Base-by-base conservation (phyloP, 106 monocot species). In the Gastrodia elata region DNA sequence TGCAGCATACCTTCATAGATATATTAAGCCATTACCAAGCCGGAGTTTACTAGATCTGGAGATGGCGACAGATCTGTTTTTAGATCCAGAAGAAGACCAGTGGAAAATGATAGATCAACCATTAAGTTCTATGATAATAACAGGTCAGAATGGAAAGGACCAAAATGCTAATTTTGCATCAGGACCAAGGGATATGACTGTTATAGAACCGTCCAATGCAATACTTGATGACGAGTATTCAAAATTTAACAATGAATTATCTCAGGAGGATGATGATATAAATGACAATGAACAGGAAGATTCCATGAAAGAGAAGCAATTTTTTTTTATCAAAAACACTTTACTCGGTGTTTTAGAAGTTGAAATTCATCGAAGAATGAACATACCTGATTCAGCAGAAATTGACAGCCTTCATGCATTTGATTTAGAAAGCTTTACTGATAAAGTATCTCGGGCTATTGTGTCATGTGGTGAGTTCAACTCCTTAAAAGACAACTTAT, bases 91-190 rank as follows among this genome's bases (percentile, higher is more conserved):
- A 75, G 90, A 87, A 81, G 98, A 93, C 30, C 80, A 71, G 70
- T 98, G 98, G 98, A 93, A 83, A 82, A 85, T 98, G 75, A 37
- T 77, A 59, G 83, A 86, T 80, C 83, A 89, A 71, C n/a, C 65
- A 25, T 75, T 59, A 69, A 83, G 35, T 78, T 40, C 25, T 14
- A 78, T 42, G 10, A 52, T 58, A 74, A 69, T 71, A 38, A 46
- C 55, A 52, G 16, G 39, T 70, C 75, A 82, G 34, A 33, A 34
- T 58, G 72, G 46, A 69, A 59, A 75, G 68, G 46, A 70, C 37
- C 49, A 73, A 32, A 64, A 3, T 40, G 79, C 57, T 38, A 69
- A 78, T 71, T 49, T 36, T 22, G 73, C 56, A 64, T n/a, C 30
- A 25, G 57, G 38, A 9, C 61, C 30, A 13, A 49, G 18, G 49